Evolutionary conservation across 441 rosid genomes (phyloP), one percentile per base, ranked within the genome.

Genomic region (Jatropha podagrica): DNA sequence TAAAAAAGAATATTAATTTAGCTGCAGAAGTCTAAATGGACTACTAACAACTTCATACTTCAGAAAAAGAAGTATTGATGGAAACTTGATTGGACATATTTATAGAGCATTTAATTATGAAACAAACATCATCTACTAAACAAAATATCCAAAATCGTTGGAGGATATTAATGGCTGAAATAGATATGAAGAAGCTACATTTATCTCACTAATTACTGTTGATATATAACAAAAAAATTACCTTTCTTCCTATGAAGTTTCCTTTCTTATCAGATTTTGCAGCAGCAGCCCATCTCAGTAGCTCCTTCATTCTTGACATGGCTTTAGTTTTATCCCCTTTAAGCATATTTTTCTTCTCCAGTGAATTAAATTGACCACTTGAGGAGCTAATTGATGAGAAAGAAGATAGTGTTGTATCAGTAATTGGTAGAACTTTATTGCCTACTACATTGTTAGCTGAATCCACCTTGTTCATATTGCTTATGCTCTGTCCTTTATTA

Each of bases 281-380:
- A 55, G 92, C 85, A 2, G 91, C 90, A 49, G 91, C 94, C 96
- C 98, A 88, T 81, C 85, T 86, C 63, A 90, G 62, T 27, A 92
- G 84, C 81, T 89, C 93, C 81, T 90, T 92, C 93, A 92, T 89
- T 71, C 86, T 89, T 23, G 87, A 89, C 70, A 94, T 73, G 80
- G 87, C 73, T 81, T 80, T 90, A 12, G 76, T 79, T 69, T 84
- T 88, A 38, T 89, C 87, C 46, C 79, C 81, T 78, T 82, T 87
- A 5, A 65, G 26, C 68, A 79, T 90, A 8, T 83, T 84, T 77
- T 82, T 79, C 68, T 72, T 85, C 32, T 76, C 81, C 56, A 14
- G 44, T 11, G 70, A 11, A 58, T 46, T 66, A 46, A 77, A 65
- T 80, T 74, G 71, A 0, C 75, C 83, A 48, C 64, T 58, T 52